Percentiles rank a stretch among this genome's conserved stretches.
These are phyloP conservation scores for Chrysoporthe cubensis DNA, from an alignment of 2,329 filamentous ascomycete species.

Conservation along the genomic window DNA sequence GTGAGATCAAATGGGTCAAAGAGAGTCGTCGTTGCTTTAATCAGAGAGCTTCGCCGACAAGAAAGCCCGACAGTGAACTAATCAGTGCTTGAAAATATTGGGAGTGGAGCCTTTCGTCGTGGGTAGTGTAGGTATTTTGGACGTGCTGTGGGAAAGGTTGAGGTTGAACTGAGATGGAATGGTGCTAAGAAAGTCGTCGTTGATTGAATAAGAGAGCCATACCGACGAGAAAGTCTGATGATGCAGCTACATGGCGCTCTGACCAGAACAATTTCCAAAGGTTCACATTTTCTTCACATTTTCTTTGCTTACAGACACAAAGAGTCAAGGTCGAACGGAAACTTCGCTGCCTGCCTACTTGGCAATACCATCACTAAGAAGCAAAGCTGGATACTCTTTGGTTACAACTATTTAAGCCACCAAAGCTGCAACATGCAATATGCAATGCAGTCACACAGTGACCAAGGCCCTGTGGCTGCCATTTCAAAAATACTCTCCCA, in stretches of 20 bases:
- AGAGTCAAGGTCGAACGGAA: too few relatives aligned
- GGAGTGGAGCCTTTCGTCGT: neutral
- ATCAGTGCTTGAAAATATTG: too few relatives aligned
- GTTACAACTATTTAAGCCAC: neutral
- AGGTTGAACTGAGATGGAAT: neutral
- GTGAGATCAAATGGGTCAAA: neutral
- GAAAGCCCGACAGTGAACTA: too few relatives aligned
- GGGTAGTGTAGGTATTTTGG: neutral
- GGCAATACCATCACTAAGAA: neutral
- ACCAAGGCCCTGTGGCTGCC: neutral
- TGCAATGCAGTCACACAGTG: neutral
- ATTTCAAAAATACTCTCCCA: neutral
- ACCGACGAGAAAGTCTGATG: neutral
- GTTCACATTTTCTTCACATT: neutral
- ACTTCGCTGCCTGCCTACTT: neutral
- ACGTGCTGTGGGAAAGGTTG: too few relatives aligned
- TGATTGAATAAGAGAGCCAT: neutral
- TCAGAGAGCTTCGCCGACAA: neutral
- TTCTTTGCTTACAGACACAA: too few relatives aligned
- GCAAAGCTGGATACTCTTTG: neutral
- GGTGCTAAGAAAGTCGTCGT: neutral
- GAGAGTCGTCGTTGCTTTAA: neutral
- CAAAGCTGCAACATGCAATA: neutral
- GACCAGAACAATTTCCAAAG: neutral
- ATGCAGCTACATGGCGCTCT: neutral